Base-by-base conservation (phyloP, 2,329 filamentous ascomycete genomes). In the Metarhizium album region DNA sequence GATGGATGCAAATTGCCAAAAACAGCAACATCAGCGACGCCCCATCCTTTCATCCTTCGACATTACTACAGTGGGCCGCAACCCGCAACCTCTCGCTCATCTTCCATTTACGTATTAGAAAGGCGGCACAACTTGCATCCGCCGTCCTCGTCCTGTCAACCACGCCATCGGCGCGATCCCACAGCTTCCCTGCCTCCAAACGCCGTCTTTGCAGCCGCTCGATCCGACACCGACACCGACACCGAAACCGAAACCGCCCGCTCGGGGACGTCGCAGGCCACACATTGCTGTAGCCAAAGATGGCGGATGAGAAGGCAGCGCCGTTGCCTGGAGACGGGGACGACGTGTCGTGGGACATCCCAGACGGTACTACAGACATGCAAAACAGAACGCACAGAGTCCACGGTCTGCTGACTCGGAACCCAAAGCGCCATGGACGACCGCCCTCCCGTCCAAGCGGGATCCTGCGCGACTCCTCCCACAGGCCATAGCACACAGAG, bases 401-500 rank as follows among this genome's bases (percentile, higher is more conserved):
- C 23, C 16, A 4, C 14, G 13, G 9, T 20, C 16, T 7, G 13
- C 18, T 33, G 22, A 31, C 40, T 6, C 18, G 4, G n/a, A 45
- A 16, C 27, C n/a, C 22, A 42, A 54, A 62, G 64, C 64, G 22
- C 59, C 62, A 18, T 71, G 67, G 61, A 61, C 68, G 29, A 57
- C 55, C 5, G 67, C 69, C 45, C 52, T 64, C 2, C 50, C 60
- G 3, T 67, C 64, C 5, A 48, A 43, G 29, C 57, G 63, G 20
- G 54, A 61, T 23, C 52, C 60, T 13, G 53, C 55, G 23, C 57
- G 60, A 4, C 61, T 56, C 23, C 65, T 82, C 47, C 87, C 87
- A 1, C 84, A 88, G 63, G 78, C 82, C 50, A 88, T 93, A 55
- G 86, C 84, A 1, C 87, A 91, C 70, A 76, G 87, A 52, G 87